Conservation (phyloP, 2,329 filamentous ascomycete genomes). For the Geosmithia putterillii region DNA sequence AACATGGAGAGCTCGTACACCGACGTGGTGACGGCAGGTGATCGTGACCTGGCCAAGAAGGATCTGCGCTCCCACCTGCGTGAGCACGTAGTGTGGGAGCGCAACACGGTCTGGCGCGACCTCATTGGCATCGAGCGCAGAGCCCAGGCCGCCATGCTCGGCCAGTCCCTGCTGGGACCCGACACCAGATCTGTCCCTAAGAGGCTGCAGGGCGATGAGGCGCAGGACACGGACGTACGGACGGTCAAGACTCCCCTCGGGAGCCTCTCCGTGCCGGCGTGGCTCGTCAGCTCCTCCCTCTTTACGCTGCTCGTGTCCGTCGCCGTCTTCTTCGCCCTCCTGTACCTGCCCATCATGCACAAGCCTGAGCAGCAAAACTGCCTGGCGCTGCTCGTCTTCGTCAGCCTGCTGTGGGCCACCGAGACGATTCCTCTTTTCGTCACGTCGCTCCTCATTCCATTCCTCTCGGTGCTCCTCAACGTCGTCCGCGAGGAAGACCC, state of each 20-base stretch:
- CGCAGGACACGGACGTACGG: slow-evolving; percentile 46
- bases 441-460: slow-evolving; percentile 85
- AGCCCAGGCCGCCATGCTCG: slow-evolving; percentile 85
- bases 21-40: slow-evolving; percentile 69
- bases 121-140: slow-evolving; percentile 97
- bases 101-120: slow-evolving; percentile 97
- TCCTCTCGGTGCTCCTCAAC: slow-evolving; percentile 75
- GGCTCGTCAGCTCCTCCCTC: slow-evolving; percentile 76
- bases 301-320: slow-evolving; percentile 62
- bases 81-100: slow-evolving; percentile 97
- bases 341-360: slow-evolving; percentile 72
- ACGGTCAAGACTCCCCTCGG: slow-evolving; percentile 72
- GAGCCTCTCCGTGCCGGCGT: slow-evolving; percentile 60
- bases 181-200: slow-evolving; percentile 56
- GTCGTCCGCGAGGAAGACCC: slow-evolving; percentile 67
- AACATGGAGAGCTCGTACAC: slow-evolving; percentile 73
- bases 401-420: slow-evolving; percentile 91
- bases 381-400: slow-evolving; percentile 82
- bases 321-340: slow-evolving; percentile 58
- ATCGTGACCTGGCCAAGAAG: slow-evolving; percentile 62
- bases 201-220: slow-evolving; percentile 75
- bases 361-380: slow-evolving; percentile 91
- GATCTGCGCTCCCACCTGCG: slow-evolving; percentile 83
- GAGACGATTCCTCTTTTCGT: slow-evolving; percentile 98
- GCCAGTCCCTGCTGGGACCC: slow-evolving; percentile 68